Evolutionary conservation across 306 rosid species (phyloP), one percentile per base, ranked within the genome.

Genomic region (Quercus engelmannii): DNA sequence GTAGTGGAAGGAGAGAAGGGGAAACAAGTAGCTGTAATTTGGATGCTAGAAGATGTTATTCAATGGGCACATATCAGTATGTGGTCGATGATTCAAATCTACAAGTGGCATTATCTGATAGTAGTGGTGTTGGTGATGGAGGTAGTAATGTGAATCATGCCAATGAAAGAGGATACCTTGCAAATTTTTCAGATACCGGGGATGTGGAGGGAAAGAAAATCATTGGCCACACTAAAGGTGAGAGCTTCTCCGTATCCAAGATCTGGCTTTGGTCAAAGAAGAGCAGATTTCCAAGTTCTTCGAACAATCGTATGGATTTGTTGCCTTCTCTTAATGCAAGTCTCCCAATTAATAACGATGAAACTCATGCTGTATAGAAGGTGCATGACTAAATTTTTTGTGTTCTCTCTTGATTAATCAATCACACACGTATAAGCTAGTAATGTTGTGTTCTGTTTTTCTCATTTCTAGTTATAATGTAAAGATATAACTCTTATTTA

Each of bases 231-330:
- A 63, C 64, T 3, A 91, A 77, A 77, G 90, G 90, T 54, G 99
- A 94, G 69, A 94, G 99, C 88, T 91, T 92, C 58, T 94, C 99
- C 20, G 93, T 94, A 58, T 94, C 99, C 4, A 94, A 94, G 86
- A 94, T 91, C 63, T 94, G 97, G 99, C 97, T 89, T 26, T 92
- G 97, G 98, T 86, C 94, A 19, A 87, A 86, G 74, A 89, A 83
- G 67, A 85, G 76, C 84, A 86, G 58, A 25, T 83, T 84, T 73
- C 84, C 85, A 56, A 74, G 55, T 69, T 88, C 82, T 80, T 85
- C 87, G 18, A 75, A 79, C 82, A 73, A 41, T 33, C 81, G 63
- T 75, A 82, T 86, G 21, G 73, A 73, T 71, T 1, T 81, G 68
- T 78, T 83, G 49, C 79, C 90, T 69, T 86, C 86, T 80, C 70